Percentiles rank a stretch among this genome's conserved stretches.
phyloP scores from a whole-genome alignment of 148 eudicot species.

The Vaccinium vitisidaea region DNA sequence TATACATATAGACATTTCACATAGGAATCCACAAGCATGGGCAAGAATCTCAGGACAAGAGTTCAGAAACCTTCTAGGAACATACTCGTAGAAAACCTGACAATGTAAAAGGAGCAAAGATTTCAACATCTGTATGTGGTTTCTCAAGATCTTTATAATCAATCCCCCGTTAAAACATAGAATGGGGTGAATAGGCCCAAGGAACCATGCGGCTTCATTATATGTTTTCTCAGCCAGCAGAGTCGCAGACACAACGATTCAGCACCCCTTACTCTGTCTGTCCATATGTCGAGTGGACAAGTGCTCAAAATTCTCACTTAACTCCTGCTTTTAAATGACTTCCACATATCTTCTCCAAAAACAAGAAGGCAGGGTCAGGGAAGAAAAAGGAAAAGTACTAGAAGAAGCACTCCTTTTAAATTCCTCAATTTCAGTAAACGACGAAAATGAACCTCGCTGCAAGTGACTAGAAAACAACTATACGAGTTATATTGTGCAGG shows the following conservation, averaged over 20 bases:
- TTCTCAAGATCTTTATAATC: not conserved
- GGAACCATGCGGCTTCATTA: not conserved
- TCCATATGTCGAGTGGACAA: not conserved
- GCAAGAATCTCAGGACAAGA: not conserved
- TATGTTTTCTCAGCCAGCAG: conserved; percentile 1
- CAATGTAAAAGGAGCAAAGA: not conserved
- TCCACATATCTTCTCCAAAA: not conserved
- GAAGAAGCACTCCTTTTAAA: not conserved
- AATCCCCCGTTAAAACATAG: not conserved
- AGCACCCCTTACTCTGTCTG: not conserved
- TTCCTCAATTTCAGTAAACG: not conserved
- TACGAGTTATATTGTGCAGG: too few relatives aligned
- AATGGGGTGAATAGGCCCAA: not conserved
- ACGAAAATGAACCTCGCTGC: not conserved
- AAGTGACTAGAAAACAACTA: not conserved
- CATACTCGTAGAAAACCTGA: not conserved
- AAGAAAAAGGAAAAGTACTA: not conserved
- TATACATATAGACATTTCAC: not conserved
- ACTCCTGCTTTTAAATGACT: not conserved
- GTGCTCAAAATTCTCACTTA: not conserved
- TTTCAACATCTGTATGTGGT: not conserved
- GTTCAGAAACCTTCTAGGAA: not conserved
- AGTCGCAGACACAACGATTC: not conserved
- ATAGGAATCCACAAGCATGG: not conserved
- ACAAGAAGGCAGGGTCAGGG: not conserved